Evolutionary conservation across 1,139 yeast genomes (phyloP).

Genomic region (Suhomyces anneliseae): DNA sequence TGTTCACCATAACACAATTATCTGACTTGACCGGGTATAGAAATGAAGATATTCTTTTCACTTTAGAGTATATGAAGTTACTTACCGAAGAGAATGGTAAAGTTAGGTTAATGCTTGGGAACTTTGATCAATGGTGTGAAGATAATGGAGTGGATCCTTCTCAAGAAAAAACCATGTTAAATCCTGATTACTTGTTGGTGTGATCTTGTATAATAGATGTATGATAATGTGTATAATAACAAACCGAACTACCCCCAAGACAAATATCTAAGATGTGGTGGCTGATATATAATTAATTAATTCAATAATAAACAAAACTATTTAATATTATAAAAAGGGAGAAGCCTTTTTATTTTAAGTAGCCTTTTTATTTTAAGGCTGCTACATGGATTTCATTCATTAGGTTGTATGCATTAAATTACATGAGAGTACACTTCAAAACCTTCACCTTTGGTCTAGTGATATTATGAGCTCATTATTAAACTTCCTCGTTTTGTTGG

Average conservation of each 20-base stretch:
- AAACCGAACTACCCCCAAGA: neutral
- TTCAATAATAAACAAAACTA: too few relatives aligned
- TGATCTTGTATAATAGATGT: slow-evolving; percentile 6
- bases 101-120: slow-evolving; percentile 21
- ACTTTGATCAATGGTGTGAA: slow-evolving; percentile 32
- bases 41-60: slow-evolving; percentile 62
- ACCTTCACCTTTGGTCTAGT: neutral
- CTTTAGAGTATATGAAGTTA: slow-evolving; percentile 63
- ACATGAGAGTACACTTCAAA: slow-evolving; percentile 1
- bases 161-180: slow-evolving; percentile 26
- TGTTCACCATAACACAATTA: slow-evolving; percentile 51
- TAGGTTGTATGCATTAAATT: slow-evolving; percentile 1
- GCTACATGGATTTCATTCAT: too few relatives aligned
- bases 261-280: too few relatives aligned
- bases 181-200: slow-evolving; percentile 29
- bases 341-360: too few relatives aligned
- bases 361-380: too few relatives aligned
- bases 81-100: slow-evolving; percentile 24
- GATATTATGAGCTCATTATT: neutral
- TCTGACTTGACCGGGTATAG: slow-evolving; percentile 68
- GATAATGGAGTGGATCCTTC: slow-evolving; percentile 24
- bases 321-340: neutral
- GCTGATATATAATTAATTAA: too few relatives aligned
- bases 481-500: neutral
- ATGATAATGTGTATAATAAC: neutral